Percentiles rank a stretch among this genome's conserved stretches.
Evolutionary conservation across 2,329 filamentous ascomycete species (phyloP).

Genomic region (Cladosporium austrohemisphaericum): DNA sequence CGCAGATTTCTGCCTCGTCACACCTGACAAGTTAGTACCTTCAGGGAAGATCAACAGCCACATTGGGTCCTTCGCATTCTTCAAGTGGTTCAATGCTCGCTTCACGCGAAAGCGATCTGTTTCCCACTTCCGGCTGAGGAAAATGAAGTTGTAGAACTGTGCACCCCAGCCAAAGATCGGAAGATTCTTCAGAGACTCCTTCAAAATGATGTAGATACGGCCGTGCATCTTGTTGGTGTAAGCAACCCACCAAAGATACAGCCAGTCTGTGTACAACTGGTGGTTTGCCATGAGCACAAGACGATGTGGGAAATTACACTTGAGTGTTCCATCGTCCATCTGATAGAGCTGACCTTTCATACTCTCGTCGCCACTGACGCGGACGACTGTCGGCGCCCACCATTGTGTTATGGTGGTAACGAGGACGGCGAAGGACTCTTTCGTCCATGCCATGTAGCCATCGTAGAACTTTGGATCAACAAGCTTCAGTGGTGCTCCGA

Average conservation of each 20-base stretch:
- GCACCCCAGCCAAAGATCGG: constrained; percentile 77
- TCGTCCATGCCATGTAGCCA: constrained; percentile 81
- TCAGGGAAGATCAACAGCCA: constrained; percentile 87
- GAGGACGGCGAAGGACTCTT: constrained; percentile 75
- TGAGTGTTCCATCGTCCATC: constrained; percentile 66
- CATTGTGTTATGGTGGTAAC: constrained; percentile 78
- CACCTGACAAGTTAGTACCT: constrained; percentile 73
- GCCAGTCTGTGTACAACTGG: constrained; percentile 86
- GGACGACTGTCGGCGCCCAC: constrained; percentile 79
- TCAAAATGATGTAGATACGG: constrained; percentile 84
- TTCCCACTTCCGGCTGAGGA: constrained; percentile 85
- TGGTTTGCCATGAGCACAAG: constrained; percentile 84
- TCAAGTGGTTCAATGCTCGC: constrained; percentile 68
- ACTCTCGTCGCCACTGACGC: constrained; percentile 78
- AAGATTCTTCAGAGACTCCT: constrained; percentile 78
- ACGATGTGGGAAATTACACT: constrained; percentile 77
- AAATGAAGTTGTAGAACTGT: constrained; percentile 86
- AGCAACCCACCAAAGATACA: constrained; percentile 92
- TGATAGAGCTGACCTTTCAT: constrained; percentile 71
- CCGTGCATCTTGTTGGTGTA: constrained; percentile 82
- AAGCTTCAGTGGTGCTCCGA: constrained; percentile 72
- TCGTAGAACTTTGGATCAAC: constrained; percentile 76
- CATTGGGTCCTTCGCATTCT: constrained; percentile 71
- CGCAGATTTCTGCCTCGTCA: constrained; percentile 66
- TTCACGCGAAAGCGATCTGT: constrained; percentile 73